Base-by-base conservation (phyloP, 108 stramenopile species). In the Nitzschia sp. region DNA sequence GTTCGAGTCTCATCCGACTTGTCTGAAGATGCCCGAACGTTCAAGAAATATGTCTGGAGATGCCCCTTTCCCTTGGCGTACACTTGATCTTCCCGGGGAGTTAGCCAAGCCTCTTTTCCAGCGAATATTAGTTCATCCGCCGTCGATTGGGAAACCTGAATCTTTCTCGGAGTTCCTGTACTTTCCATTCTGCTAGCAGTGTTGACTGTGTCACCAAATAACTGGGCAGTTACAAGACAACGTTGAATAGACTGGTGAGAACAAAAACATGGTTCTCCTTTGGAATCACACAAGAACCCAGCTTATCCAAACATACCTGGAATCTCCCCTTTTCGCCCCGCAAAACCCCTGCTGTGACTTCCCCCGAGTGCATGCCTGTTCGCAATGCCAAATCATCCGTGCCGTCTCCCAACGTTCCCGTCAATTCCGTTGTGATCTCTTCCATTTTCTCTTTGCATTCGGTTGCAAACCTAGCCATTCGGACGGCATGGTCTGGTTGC, bases 311-410 rank as follows among this genome's bases (percentile, higher is more conserved):
- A 62, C 41, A n/a, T n/a, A n/a, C n/a, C n/a, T n/a, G 46, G 17
- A 48, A 48, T 48, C 46, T 15, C 46, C 46, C n/a, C 46, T 48
- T 48, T 8, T 65, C 64, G 19, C 64, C 64, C 14, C 51, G 22
- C 34, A 65, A 39, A 10, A 65, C 64, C 1, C 64, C 64, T 19
- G 51, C 64, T 2, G 51, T 65, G 6, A 65, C 64, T 26, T 34
- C 39, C 10, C 64, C 64, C 10, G 44, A 48, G 34, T 65, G 64
- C 14, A 65, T 20, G 10, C 57, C 57, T 40, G 14, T 38, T 44
- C 85, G 53, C 48, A 86, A 54, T 2, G 55, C 56, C 41, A 86
- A 53, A 44, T 71, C 53, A 10, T n/a, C 68, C 10, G 80, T 86
- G 2, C 56, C 75, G 6, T 52, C 53, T 19, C 70, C 73, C 15